A percentile compares a stretch with the other conserved stretches of the same genome.
Evolutionary conservation across 768 basidiomycete genomes (phyloP).

Genomic region (Glaciozyma antarctica): DNA sequence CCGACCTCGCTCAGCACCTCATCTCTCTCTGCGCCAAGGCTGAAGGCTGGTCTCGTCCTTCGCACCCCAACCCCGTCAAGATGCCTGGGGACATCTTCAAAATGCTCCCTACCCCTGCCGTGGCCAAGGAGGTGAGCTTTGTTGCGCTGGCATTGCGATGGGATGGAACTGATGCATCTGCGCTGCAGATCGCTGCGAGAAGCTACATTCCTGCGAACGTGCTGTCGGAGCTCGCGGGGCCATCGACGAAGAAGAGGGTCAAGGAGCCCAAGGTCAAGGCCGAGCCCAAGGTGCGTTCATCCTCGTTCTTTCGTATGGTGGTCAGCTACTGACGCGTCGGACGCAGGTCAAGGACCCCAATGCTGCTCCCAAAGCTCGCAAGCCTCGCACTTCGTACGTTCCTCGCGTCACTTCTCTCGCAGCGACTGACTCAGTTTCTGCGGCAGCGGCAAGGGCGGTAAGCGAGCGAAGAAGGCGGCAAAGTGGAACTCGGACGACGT

Average conservation of each 20-base stretch:
- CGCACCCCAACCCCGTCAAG: constrained; percentile 68
- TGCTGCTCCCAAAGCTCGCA: neutral
- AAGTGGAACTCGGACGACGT: neutral
- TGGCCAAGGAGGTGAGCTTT: constrained; percentile 13
- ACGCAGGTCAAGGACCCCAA: neutral
- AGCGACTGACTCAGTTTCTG: constrained; percentile 35
- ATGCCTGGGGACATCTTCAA: constrained; percentile 75
- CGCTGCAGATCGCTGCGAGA: constrained; percentile 55
- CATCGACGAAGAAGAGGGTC: constrained; percentile 19
- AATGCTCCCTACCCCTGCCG: constrained; percentile 56
- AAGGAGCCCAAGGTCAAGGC: constrained; percentile 17
- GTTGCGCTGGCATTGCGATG: neutral
- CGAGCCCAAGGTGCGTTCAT: neutral
- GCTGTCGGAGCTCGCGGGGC: constrained; percentile 46
- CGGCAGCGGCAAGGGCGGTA: constrained; percentile 38
- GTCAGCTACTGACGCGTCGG: neutral
- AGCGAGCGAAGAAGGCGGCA: constrained; percentile 32
- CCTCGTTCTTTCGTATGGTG: constrained; percentile 7
- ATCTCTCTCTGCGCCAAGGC: constrained; percentile 58
- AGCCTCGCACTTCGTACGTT: neutral
- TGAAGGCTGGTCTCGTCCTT: constrained; percentile 65
- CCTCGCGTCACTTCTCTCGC: constrained; percentile 37
- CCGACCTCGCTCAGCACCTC: constrained; percentile 80
- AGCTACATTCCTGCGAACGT: constrained; percentile 59
- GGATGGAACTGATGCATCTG: neutral